Evolutionary conservation across 73 alveolate species (phyloP), one percentile per base, ranked within the genome.

Genomic region (Effrenium voratum): DNA sequence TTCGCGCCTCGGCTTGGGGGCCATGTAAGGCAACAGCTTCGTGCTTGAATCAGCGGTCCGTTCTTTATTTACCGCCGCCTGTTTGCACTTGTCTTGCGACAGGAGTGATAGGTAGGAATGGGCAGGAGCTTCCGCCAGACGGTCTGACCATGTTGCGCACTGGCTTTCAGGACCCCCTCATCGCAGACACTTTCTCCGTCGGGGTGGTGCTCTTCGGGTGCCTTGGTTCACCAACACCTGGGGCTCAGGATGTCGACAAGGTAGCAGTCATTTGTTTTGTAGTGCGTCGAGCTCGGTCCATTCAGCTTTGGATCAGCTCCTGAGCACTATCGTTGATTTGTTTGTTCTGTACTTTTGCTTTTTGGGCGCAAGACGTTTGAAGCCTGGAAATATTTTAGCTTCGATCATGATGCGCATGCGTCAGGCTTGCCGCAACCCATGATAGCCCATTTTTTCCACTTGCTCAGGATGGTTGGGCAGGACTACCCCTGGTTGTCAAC

Each of bases 401-500:
- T 10, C 13, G 79, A 36, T 13, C 26, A 30, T 3, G 36, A 19
- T 1, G 44, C 44, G 13, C 43, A 36, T 30, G 79, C 26, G n/a
- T 19, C 79, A 66, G 41, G 26, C n/a, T 66, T 30, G 13, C 13
- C 36, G 19, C 79, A 19, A 66, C 44, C 4, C 13, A 36, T 70
- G 6, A 1, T 70, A 12, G 43, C 43, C 10, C 77, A 30, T 40
- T 63, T 70, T 6, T 22, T 36, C 32, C 13, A 70, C 3, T 34
- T 15, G 12, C 82, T 24, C 43, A 86, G 94, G 95, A 88, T 88
- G 95, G 95, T 88, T 63, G 95, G 86, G 32, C 95, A 88, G 46
- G 95, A 88, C 85, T 88, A 88, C 52, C 95, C 95, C 10, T 88
- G 95, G 95, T 52, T 88, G 73, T 63, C 95, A 3, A 88, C 95